These are phyloP conservation scores for Vanilla planifolia DNA, from an alignment of 106 monocot species.

Conservation along the genomic window DNA sequence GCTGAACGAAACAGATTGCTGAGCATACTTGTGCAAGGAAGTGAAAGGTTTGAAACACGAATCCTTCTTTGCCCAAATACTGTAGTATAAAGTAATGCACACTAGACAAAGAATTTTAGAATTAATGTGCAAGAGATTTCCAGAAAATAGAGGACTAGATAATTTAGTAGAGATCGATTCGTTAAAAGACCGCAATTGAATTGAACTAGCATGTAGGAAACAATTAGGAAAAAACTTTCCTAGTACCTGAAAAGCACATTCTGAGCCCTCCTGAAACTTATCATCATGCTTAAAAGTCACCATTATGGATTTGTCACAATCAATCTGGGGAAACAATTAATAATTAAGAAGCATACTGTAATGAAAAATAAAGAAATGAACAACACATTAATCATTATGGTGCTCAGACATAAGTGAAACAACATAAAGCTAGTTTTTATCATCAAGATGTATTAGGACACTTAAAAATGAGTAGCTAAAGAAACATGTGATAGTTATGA, in stretches of 20 bases:
- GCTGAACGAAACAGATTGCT: conserved; percentile 87
- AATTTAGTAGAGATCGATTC: too few relatives aligned
- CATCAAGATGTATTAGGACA: background rate
- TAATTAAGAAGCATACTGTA: background rate
- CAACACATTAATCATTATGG: background rate
- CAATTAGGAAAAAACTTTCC: background rate
- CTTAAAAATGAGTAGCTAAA: background rate
- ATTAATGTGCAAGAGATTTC: background rate
- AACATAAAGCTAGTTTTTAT: background rate
- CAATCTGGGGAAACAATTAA: conserved; percentile 56
- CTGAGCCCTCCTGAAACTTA: conserved; percentile 84
- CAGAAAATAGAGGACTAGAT: background rate
- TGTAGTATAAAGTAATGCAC: conserved; percentile 97
- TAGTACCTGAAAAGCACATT: conserved; percentile 93
- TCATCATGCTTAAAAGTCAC: conserved; percentile 99
- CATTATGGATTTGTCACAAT: conserved; percentile 97
- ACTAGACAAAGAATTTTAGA: conserved; percentile 32
- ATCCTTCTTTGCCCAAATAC: conserved; percentile 98
- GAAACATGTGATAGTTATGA: background rate
- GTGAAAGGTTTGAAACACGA: conserved; percentile 81
- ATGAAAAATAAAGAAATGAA: background rate
- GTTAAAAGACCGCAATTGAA: too few relatives aligned
- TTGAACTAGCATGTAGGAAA: background rate
- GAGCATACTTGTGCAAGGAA: conserved; percentile 85
- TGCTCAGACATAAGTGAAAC: background rate